phyloP scores from a whole-genome alignment of 345 rosid genomes.

The Murraya koenigii region DNA sequence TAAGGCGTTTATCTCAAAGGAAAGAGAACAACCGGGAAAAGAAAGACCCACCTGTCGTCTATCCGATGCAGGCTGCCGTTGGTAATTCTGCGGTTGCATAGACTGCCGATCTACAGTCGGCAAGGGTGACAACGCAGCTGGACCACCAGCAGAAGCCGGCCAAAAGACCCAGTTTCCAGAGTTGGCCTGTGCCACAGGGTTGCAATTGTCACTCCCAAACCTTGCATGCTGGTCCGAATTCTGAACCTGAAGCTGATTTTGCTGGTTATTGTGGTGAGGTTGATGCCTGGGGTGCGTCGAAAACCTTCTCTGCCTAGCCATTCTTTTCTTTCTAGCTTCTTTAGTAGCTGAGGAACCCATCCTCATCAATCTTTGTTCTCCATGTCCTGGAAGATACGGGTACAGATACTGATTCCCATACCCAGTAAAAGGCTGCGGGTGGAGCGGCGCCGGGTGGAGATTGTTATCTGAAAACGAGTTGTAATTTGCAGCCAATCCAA shows the following conservation, averaged over 20 bases:
- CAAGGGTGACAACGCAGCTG: conserved; percentile 20
- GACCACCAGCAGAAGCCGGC: conserved; percentile 31
- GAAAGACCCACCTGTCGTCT: conserved; percentile 59
- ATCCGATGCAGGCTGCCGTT: conserved; percentile 52
- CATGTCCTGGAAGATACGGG: conserved; percentile 43
- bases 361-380: conserved; percentile 44
- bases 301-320: conserved; percentile 92
- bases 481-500: conserved; percentile 36
- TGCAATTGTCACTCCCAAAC: conserved; percentile 31
- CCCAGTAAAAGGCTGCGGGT: conserved; percentile 43
- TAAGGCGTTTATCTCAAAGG: neutral
- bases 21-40: neutral
- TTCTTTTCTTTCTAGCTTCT: conserved; percentile 96
- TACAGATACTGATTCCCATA: conserved; percentile 55
- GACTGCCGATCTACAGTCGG: conserved; percentile 39
- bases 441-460: conserved; percentile 24
- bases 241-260: conserved; percentile 39
- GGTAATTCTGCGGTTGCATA: conserved; percentile 43
- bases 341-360: conserved; percentile 81
- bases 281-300: conserved; percentile 46
- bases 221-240: conserved; percentile 38
- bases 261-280: conserved; percentile 28
- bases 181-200: conserved; percentile 21
- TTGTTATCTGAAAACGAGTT: conserved; percentile 28
- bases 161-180: conserved; percentile 67